Base-by-base conservation (phyloP, 331 rosid genomes). In the Stylosanthes scabra region DNA sequence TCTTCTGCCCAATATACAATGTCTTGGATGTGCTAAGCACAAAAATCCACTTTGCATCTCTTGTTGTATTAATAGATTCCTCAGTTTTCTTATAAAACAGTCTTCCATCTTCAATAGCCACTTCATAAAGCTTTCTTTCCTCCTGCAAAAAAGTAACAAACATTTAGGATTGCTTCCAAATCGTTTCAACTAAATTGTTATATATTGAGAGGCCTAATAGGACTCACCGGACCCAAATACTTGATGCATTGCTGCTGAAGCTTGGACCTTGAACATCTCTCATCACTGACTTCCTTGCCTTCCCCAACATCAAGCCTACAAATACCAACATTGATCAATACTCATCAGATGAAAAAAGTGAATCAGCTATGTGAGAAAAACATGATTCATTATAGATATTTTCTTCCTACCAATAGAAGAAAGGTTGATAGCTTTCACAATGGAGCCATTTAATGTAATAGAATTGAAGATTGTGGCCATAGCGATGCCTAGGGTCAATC, bases 401-500 rank as follows among this genome's bases (percentile, higher is more conserved):
- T 68, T 52, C 8, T 67, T 31, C 39, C 80, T 88, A 88, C 97
- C 98, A 93, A 82, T 91, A 93, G 87, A 93, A 93, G 81, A 89
- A 93, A 27, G 98, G 98, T 81, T 93, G 92, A 84, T 72, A 81
- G 34, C 93, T 84, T 83, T 86, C 86, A 73, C 84, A 84, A 45
- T 89, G 86, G 55, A 91, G 97, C 98, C 98, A 93, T 55, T 83
- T 86, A 29, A 74, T 52, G 80, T 87, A 93, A 72, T 93, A 93
- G 45, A 87, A 86, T 71, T 85, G 92, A 47, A 93, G 89, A 79
- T 93, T 93, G 81, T 93, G 97, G 68, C 96, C 97, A 62, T 91
- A 93, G n/a, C 97, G 97, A 82, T 93, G 98, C 8, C 93, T 82
- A 13, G 98, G 97, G 82, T 93, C 98, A 12, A 93, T 91, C 97